Percentiles rank a stretch among this genome's conserved stretches.
Evolutionary conservation across 495 filamentous ascomycete genomes (phyloP).

Genomic region (Staphylotrichum tortipilum): DNA sequence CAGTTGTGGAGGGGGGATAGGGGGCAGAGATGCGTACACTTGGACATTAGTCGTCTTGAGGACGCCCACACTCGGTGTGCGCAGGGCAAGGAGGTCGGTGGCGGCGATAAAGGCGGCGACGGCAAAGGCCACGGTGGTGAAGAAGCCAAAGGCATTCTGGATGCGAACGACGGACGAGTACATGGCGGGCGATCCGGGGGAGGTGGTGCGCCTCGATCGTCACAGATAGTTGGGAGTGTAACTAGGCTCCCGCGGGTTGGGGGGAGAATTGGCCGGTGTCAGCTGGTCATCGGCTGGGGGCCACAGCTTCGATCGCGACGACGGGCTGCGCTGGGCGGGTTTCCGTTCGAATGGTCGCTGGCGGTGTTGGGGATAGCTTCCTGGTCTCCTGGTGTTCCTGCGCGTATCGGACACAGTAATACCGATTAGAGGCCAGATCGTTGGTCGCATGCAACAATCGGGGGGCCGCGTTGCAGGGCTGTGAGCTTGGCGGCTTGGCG

Average conservation of each 20-base stretch:
- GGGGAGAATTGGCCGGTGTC: conserved; percentile 1
- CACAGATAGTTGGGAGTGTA: not conserved
- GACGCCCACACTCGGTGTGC: conserved; percentile 52
- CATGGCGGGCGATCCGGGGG: conserved; percentile 47
- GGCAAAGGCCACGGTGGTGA: conserved; percentile 83
- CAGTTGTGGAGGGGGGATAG: conserved; percentile 1
- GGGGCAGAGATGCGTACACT: conserved; percentile 51
- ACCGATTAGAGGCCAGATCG: conserved; percentile 30
- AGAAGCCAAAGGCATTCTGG: conserved; percentile 95
- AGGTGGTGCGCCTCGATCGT: conserved; percentile 2
- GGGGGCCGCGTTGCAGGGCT: not conserved
- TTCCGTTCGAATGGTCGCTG: too few species aligned
- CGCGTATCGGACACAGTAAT: too few species aligned
- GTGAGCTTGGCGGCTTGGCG: not conserved
- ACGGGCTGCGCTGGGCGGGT: too few species aligned
- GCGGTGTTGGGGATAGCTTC: conserved; percentile 7
- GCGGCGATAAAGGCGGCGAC: conserved; percentile 71
- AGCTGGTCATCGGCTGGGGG: conserved; percentile 6
- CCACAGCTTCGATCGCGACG: not conserved
- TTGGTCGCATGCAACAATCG: conserved; percentile 14
- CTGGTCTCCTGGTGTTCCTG: too few species aligned
- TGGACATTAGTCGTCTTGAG: conserved; percentile 71
- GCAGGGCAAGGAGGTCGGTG: conserved; percentile 64
- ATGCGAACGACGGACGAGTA: conserved; percentile 73
- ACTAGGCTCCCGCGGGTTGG: not conserved